A percentile compares a stretch with the other conserved stretches of the same genome.
phyloP scores from a whole-genome alignment of 345 rosid species.

The Moringa oleifera region DNA sequence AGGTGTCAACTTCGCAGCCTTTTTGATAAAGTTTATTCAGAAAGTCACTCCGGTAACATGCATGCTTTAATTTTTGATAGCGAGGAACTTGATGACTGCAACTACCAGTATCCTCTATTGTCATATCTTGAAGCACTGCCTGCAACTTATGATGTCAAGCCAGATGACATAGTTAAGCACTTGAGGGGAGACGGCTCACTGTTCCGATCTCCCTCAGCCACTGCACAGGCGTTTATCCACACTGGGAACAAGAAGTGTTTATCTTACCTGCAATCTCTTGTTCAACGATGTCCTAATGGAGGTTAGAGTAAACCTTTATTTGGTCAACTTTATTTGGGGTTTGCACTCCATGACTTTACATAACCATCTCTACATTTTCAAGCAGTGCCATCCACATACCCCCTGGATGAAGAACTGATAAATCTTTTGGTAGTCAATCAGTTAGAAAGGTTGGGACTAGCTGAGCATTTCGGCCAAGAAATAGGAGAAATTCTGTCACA shows the following conservation, averaged over 20 bases:
- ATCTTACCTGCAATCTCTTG: conserved; percentile 41
- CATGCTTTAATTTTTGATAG: conserved; percentile 12
- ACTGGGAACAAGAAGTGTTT: conserved; percentile 41
- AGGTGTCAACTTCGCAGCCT: conserved; percentile 15
- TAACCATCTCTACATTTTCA: conserved; percentile 2
- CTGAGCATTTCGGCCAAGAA: conserved; percentile 39
- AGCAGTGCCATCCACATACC: conserved; percentile 43
- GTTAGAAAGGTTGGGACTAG: conserved; percentile 43
- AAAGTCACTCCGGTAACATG: not conserved
- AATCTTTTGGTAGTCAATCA: conserved; percentile 46
- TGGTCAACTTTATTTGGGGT: not conserved
- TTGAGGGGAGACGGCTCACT: conserved; percentile 40
- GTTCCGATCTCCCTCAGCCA: conserved; percentile 66
- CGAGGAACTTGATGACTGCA: conserved; percentile 29
- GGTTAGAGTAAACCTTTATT: conserved; percentile 22
- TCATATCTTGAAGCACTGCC: conserved; percentile 49
- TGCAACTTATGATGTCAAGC: conserved; percentile 8
- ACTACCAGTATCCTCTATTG: conserved; percentile 27
- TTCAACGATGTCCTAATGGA: conserved; percentile 32
- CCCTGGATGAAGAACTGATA: conserved; percentile 45
- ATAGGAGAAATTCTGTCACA: conserved; percentile 35
- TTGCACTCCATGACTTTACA: not conserved
- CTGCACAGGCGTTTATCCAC: conserved; percentile 52
- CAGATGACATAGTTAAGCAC: conserved; percentile 22
- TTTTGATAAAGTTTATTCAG: too few species aligned